Conservation (phyloP, 768 basidiomycete species). For the Auriscalpium orientale region DNA sequence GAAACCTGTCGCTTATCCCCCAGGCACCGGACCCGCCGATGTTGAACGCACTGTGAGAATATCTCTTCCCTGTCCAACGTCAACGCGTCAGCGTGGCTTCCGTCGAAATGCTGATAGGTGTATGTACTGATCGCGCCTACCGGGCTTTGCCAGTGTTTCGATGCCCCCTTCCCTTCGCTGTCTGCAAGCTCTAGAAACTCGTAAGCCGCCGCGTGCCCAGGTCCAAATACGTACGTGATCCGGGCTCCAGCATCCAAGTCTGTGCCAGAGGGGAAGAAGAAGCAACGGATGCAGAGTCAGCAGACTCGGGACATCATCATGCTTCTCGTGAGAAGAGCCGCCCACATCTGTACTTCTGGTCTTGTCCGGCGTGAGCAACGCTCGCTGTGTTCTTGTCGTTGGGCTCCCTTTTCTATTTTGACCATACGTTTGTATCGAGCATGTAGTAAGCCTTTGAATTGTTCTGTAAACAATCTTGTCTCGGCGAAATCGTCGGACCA, state of each 20-base stretch:
- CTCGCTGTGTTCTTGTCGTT: too few relatives aligned
- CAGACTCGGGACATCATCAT: too few relatives aligned
- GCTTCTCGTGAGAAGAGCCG: too few relatives aligned
- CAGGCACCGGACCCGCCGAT: background rate
- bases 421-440: too few relatives aligned
- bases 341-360: too few relatives aligned
- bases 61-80: background rate
- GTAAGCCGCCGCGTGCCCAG: background rate
- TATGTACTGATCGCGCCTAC: background rate
- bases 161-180: background rate
- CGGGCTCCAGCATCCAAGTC: background rate
- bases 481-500: too few relatives aligned
- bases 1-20: background rate
- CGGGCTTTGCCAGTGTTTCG: background rate
- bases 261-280: too few relatives aligned
- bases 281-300: too few relatives aligned
- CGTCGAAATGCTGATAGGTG: background rate
- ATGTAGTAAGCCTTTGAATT: too few relatives aligned
- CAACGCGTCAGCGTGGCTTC: background rate
- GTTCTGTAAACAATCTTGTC: too few relatives aligned
- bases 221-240: background rate
- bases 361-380: too few relatives aligned
- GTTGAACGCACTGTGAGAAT: background rate
- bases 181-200: background rate
- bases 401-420: constrained; percentile 52